These are phyloP conservation scores for Fusarium decemcellulare DNA, from an alignment of 2,329 filamentous ascomycete species.

Conservation along the genomic window DNA sequence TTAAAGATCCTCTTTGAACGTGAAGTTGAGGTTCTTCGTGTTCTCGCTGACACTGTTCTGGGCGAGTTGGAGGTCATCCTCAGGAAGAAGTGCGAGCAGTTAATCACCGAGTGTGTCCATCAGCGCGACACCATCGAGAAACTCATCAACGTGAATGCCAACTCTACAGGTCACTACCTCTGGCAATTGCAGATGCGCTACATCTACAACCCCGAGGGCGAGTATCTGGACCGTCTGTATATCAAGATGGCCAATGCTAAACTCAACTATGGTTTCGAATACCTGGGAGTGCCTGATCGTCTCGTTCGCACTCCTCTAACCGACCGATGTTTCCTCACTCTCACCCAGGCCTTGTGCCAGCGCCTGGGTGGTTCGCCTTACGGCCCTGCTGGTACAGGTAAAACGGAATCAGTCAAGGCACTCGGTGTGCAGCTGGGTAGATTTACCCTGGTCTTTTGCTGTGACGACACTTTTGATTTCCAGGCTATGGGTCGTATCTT, in stretches of 20 bases:
- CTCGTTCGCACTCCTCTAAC: constrained; percentile 97
- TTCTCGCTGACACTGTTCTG: constrained; percentile 90
- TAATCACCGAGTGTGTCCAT: constrained; percentile 99
- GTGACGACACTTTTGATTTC: constrained; percentile 99
- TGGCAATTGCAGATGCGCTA: constrained; percentile 99
- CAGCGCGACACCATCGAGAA: constrained; percentile 95
- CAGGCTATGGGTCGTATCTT: constrained; percentile 99
- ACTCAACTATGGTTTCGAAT: constrained; percentile 97
- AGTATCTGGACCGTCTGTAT: constrained; percentile 84
- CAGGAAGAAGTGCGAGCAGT: constrained; percentile 96
- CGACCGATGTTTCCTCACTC: constrained; percentile 97
- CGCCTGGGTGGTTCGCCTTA: constrained; percentile 97
- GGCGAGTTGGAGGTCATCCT: constrained; percentile 89
- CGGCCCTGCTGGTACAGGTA: constrained; percentile 96
- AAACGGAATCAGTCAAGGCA: constrained; percentile 99
- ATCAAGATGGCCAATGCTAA: constrained; percentile 98
- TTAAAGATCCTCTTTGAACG: constrained; percentile 82
- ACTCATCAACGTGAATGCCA: constrained; percentile 82
- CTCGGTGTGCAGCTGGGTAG: constrained; percentile 95
- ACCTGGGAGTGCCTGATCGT: constrained; percentile 94
- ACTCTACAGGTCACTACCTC: constrained; percentile 83
- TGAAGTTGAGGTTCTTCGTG: constrained; percentile 86
- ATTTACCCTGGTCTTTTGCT: constrained; percentile 99
- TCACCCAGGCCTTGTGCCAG: constrained; percentile 96
- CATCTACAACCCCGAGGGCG: constrained; percentile 86